Conservation (phyloP, 495 filamentous ascomycete species). For the Jackrogersella minutella region DNA sequence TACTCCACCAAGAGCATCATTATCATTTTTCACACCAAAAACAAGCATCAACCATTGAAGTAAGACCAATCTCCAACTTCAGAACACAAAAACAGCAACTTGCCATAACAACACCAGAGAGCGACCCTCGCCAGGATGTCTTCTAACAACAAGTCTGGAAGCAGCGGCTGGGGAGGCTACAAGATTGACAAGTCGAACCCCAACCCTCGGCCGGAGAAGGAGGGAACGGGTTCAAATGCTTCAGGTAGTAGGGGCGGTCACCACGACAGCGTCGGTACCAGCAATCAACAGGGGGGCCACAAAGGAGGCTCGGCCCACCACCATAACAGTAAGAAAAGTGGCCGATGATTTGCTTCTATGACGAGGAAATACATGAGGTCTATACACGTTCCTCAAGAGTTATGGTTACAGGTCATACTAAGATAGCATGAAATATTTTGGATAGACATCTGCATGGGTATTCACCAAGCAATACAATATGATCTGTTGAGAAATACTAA, state of each 20-base stretch:
- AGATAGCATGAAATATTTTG: too few species aligned
- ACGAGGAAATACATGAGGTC: too few species aligned
- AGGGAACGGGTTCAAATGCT: constrained; percentile 16
- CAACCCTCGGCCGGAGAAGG: neutral
- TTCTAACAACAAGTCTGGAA: neutral
- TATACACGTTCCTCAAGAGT: too few species aligned
- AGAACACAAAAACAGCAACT: neutral
- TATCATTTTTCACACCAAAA: too few species aligned
- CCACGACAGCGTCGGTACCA: constrained; percentile 16
- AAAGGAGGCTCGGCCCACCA: neutral
- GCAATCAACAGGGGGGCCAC: constrained; percentile 16
- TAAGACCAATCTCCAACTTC: neutral
- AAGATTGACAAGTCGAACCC: neutral
- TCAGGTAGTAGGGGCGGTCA: constrained; percentile 22
- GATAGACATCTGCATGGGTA: too few species aligned
- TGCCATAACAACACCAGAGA: too few species aligned
- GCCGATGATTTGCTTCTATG: too few species aligned
- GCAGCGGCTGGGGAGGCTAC: neutral
- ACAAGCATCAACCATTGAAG: neutral
- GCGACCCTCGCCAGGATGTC: neutral
- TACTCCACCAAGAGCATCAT: neutral
- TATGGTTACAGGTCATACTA: too few species aligned
- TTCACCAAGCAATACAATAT: too few species aligned
- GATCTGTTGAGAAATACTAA: neutral
- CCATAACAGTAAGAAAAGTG: neutral